A percentile compares a stretch with the other conserved stretches of the same genome.
Evolutionary conservation across 345 rosid species (phyloP).

Genomic region (Physaria fendleri): DNA sequence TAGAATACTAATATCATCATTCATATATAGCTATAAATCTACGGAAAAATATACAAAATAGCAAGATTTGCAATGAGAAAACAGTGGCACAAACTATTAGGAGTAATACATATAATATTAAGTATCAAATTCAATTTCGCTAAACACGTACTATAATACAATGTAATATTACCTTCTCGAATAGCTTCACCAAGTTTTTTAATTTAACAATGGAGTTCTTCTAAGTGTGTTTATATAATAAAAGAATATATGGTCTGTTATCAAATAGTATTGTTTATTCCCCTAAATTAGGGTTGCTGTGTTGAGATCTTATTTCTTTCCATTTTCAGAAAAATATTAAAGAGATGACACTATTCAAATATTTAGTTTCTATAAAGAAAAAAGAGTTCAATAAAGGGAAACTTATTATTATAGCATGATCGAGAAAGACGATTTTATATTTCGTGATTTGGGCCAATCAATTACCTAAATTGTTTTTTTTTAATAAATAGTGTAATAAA

Average conservation of each 20-base stretch:
- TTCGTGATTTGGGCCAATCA: conserved; percentile 1
- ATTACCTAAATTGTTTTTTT: background rate
- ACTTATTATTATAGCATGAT: conserved; percentile 3
- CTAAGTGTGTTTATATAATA: conserved; percentile 21
- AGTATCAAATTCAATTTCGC: background rate
- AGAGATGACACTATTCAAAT: background rate
- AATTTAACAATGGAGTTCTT: conserved; percentile 26
- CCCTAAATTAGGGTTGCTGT: conserved; percentile 5
- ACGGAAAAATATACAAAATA: background rate
- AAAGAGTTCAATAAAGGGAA: background rate
- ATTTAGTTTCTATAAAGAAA: background rate
- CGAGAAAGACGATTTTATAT: background rate
- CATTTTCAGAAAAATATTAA: background rate
- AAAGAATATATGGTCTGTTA: background rate
- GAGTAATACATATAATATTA: too few relatives aligned
- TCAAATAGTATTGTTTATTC: conserved; percentile 15
- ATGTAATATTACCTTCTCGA: conserved; percentile 15
- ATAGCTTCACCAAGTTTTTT: conserved; percentile 21
- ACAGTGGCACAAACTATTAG: background rate
- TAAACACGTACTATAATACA: background rate
- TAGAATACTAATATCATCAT: background rate
- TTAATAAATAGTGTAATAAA: too few relatives aligned
- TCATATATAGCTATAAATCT: background rate
- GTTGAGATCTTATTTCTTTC: conserved; percentile 1
- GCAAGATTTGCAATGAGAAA: background rate